Percentiles rank a stretch among this genome's conserved stretches.
Evolutionary conservation across 192 early-diverging fungal genomes (phyloP).

Genomic region (Backusella parvicylindrica): DNA sequence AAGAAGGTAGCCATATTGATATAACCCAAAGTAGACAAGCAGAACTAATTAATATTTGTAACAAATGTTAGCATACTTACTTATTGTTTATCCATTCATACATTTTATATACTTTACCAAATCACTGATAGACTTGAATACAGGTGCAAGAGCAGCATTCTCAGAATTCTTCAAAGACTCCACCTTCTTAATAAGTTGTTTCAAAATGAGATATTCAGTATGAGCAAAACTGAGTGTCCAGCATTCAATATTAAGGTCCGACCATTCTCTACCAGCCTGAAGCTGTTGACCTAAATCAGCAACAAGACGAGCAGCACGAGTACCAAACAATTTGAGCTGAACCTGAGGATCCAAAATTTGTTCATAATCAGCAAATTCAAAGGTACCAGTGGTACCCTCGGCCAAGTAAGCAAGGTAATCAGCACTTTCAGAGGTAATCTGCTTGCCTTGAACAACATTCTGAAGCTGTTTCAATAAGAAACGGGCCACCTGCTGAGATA

Average conservation of each 20-base stretch:
- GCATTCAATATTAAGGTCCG: conserved; percentile 69
- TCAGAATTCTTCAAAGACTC: conserved; percentile 5
- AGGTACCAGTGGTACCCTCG: conserved; percentile 23
- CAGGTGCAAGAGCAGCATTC: conserved; percentile 22
- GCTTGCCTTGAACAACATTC: conserved; percentile 33
- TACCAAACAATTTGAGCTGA: conserved; percentile 64
- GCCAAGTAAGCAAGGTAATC: conserved; percentile 31
- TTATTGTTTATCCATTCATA: too few species aligned
- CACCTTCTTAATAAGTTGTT: conserved; percentile 52
- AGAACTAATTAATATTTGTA: conserved; percentile 37
- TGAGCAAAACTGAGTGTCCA: conserved; percentile 68
- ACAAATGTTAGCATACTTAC: conserved; percentile 16
- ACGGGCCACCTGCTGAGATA: conserved; percentile 69
- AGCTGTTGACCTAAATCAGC: conserved; percentile 54
- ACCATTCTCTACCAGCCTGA: conserved; percentile 53
- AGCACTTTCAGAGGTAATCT: conserved; percentile 28
- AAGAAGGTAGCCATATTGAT: conserved; percentile 42
- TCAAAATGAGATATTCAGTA: conserved; percentile 67
- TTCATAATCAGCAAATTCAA: conserved; percentile 4
- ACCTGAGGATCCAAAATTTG: conserved; percentile 50
- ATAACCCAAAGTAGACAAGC: conserved; percentile 42
- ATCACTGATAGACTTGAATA: conserved; percentile 18
- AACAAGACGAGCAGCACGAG: conserved; percentile 63
- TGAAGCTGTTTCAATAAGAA: conserved; percentile 66
- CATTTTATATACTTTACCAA: conserved; percentile 10